Percentiles rank a stretch among this genome's conserved stretches.
These are phyloP conservation scores for Colletotrichum shisoi DNA, from an alignment of 2,329 filamentous ascomycete genomes.

Conservation along the genomic window DNA sequence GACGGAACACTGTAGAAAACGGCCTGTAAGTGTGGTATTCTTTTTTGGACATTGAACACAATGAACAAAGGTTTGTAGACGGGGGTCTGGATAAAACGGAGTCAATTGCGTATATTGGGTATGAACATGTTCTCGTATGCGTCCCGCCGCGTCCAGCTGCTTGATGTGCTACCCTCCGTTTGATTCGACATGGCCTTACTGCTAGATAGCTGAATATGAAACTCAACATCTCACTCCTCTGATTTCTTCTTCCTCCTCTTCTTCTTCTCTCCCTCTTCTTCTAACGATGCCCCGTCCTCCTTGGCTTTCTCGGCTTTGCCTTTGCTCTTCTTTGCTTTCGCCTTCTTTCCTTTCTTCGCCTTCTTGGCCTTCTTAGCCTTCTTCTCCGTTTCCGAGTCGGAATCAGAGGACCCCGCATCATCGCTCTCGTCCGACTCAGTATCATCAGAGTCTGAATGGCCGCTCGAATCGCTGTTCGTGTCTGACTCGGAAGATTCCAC, in stretches of 20 bases:
- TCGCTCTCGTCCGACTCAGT: neutral
- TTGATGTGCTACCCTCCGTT: too few species aligned
- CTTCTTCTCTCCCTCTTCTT: neutral
- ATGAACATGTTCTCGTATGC: too few species aligned
- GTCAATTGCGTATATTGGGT: too few species aligned
- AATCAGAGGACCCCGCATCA: neutral
- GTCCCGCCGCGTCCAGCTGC: too few species aligned
- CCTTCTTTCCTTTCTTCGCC: neutral
- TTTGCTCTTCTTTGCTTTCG: neutral
- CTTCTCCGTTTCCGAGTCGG: neutral
- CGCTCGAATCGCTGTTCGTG: neutral
- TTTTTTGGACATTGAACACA: too few species aligned
- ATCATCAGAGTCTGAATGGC: neutral
- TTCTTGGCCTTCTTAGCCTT: neutral
- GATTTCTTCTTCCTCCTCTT: neutral
- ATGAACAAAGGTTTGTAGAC: too few species aligned
- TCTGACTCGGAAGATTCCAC: neutral
- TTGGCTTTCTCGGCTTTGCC: neutral
- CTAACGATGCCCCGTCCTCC: neutral
- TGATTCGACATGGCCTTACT: too few species aligned
- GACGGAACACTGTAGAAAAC: too few species aligned
- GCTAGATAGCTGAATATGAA: too few species aligned
- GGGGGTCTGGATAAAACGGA: too few species aligned
- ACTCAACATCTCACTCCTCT: neutral
- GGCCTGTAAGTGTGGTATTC: too few species aligned